Base-by-base conservation (phyloP, 1,284 basidiomycete genomes). In the Fomitiporia mediterranea region DNA sequence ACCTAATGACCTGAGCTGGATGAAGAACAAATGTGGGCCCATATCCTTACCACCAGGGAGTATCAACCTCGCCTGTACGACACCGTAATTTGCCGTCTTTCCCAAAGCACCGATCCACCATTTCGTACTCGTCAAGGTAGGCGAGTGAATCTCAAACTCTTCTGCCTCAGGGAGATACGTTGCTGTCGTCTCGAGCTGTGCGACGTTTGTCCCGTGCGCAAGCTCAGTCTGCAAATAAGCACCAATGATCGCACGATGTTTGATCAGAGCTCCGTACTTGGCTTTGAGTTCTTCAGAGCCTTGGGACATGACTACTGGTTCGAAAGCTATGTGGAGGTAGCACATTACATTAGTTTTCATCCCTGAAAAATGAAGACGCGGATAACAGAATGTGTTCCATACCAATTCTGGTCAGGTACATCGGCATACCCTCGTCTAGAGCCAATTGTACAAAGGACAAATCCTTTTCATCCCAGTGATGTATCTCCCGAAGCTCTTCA, bases 71-170 rank as follows among this genome's bases (percentile, higher is more conserved):
- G 90, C 89, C 64, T 91, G 88, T 0, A 92, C 81, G 15, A 89
- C 79, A 8, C 86, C 88, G 67, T 91, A 89, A 0, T 89, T 91
- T 0, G 87, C 80, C 0, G 84, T 84, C 68, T 83, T 82, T 1
- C 85, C 89, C 6, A 89, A 70, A 0, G 74, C 83, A 13, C 84
- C 90, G 58, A 88, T 80, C 90, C 90, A 93, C 89, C 90, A 93
- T 67, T 93, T 93, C 54, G 78, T 82, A 52, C 85, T 85, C 1
- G 87, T 89, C 44, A 90, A 65, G 0, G 84, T 86, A 0, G 90
- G 89, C 0, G 86, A 87, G 67, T 91, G 76, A 34, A 93, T 81
- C 54, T 88, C 81, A 61, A 92, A 92, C 64, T 88, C 82, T 57
- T 80, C 72, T 0, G 79, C 81, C n/a, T 77, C 75, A 0, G 81